phyloP scores from a whole-genome alignment of 176 grass and related monocot species.

The Miscanthus lutarioriparius region DNA sequence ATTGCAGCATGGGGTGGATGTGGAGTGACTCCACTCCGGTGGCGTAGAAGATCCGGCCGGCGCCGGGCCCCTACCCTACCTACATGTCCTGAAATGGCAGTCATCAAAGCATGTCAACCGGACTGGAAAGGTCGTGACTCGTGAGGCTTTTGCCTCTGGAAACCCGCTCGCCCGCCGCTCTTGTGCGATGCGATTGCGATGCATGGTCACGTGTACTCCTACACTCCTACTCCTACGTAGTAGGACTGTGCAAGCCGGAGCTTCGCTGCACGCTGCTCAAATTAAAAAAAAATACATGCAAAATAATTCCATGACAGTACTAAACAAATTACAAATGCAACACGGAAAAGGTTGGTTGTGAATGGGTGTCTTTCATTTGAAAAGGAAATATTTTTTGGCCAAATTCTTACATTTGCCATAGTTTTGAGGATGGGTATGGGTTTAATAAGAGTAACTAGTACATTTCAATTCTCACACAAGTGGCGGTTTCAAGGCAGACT shows the following conservation, averaged over 20 bases:
- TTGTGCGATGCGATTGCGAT: no score
- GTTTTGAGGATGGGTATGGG: no score
- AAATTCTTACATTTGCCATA: no score
- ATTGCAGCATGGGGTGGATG: background rate
- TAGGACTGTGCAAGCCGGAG: no score
- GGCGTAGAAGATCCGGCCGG: slow-evolving; percentile 25
- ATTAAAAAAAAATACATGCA: background rate
- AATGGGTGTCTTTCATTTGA: background rate
- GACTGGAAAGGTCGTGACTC: background rate
- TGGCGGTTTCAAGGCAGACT: no score
- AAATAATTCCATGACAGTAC: background rate
- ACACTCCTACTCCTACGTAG: no score
- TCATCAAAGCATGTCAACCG: background rate
- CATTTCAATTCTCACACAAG: no score
- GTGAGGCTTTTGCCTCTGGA: background rate
- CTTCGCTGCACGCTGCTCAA: no score
- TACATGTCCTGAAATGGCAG: background rate
- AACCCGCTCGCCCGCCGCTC: no score
- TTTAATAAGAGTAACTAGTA: no score
- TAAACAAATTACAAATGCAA: background rate
- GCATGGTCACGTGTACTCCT: background rate
- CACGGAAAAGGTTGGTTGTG: no score
- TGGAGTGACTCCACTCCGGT: background rate
- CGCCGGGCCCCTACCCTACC: background rate
- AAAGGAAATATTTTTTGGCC: no score